A percentile compares a stretch with the other conserved stretches of the same genome.
Evolutionary conservation across 2,329 filamentous ascomycete species (phyloP).

Genomic region (Cryphonectria carpinicola): DNA sequence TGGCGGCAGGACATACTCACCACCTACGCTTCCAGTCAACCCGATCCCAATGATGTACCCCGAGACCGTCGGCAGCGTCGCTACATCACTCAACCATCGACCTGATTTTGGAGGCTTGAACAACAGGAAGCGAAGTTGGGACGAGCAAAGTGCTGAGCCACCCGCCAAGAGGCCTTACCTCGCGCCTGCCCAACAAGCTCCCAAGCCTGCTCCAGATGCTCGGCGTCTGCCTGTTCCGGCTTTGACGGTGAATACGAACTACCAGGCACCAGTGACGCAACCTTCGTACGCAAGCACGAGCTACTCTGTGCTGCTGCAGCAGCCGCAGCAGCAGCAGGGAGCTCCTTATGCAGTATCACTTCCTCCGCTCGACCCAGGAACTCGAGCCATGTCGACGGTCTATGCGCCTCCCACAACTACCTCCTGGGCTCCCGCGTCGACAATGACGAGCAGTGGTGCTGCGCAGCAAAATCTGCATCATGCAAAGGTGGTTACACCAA

Average conservation of each 20-base stretch:
- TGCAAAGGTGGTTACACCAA: conserved; percentile 39
- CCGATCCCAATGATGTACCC: conserved; percentile 38
- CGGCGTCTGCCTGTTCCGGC: conserved; percentile 70
- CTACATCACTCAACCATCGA: conserved; percentile 54
- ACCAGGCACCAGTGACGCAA: conserved; percentile 30
- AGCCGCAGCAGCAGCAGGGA: conserved; percentile 29
- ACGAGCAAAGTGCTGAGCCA: conserved; percentile 56
- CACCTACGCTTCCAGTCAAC: conserved; percentile 36
- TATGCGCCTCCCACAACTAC: conserved; percentile 61
- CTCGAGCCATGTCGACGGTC: conserved; percentile 76
- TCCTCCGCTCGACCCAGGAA: conserved; percentile 63
- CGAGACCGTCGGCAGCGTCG: conserved; percentile 15
- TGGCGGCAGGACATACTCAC: conserved; percentile 41
- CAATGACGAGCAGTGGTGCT: conserved; percentile 36
- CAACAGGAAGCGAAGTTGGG: conserved; percentile 55
- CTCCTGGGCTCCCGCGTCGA: conserved; percentile 43
- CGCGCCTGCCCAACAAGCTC: conserved; percentile 35
- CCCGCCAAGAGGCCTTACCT: conserved; percentile 56
- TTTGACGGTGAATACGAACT: conserved; percentile 65
- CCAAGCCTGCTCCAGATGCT: conserved; percentile 36
- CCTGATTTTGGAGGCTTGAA: conserved; percentile 40
- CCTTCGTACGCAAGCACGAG: conserved; percentile 42
- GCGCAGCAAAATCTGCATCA: conserved; percentile 38
- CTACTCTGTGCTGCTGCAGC: conserved; percentile 35
- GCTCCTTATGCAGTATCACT: conserved; percentile 54